Base-by-base conservation (phyloP, 257 asterid species). In the Fraxinus excelsior region DNA sequence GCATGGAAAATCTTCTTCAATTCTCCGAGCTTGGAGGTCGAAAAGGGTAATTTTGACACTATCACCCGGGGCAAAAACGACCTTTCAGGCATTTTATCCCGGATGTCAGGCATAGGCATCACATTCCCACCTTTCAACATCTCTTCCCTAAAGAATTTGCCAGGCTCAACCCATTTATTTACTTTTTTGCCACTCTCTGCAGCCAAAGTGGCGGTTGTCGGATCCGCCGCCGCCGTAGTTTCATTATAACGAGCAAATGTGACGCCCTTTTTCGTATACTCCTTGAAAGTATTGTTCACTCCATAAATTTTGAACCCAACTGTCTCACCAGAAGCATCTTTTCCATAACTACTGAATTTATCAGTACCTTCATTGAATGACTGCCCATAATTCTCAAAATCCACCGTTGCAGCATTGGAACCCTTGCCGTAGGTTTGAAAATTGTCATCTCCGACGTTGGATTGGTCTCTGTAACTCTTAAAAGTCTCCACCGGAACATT, bases 91-190 rank as follows among this genome's bases (percentile, higher is more conserved):
- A 95, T 92, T 84, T 85, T 95, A 38, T 95, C 99, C 1, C 84
- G 82, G 3, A 95, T 87, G 85, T 95, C 97, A 0, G 99, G 99
- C 99, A 95, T 92, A 0, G 96, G 94, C 96, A 95, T 87, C 12
- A 87, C 56, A 0, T 79, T 81, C 14, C 98, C 98, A 51, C 79
- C 76, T 76, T 84, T 89, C 85, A 95, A 60, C 94, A 85, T 89
- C 64, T 88, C 74, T 78, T 95, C 99, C 32, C 96, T 64, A 76
- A 93, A 95, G 78, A 95, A 95, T 76, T 86, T 95, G 0, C 99
- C 99, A 0, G 98, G 94, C 86, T 91, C 97, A 53, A 87, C 85
- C 97, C 96, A 89, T 73, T 84, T 84, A 69, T 40, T 86, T 7
- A 74, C 86, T 73, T 13, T 80, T 74, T 83, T 84, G 72, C 82